Base-by-base conservation (phyloP, 345 rosid species). In the Corchorus olitorius region DNA sequence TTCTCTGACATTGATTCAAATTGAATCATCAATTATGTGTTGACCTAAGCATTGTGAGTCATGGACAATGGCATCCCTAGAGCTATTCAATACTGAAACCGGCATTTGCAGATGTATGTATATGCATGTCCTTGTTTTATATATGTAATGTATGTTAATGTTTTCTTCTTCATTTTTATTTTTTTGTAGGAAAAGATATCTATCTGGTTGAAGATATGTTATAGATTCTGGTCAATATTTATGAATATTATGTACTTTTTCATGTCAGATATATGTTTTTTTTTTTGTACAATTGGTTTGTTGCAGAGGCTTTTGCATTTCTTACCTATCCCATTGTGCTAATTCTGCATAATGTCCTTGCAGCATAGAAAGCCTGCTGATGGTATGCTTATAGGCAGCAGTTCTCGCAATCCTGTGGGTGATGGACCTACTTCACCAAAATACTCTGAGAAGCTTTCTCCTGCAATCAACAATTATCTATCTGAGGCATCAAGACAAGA, bases 401-500 rank as follows among this genome's bases (percentile, higher is more conserved):
- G 92, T 84, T 89, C 99, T 77, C 97, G 94, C 55, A 92, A 97
- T 78, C 93, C 97, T 62, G 88, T 86, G 74, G 89, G 84, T 52
- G 98, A 93, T 72, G 98, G 89, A 75, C 88, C 93, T 83, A 82
- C 91, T 78, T 96, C 98, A 45, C 99, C 99, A 14, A 96, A 96
- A 85, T 96, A 96, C 84, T 92, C 99, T 10, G 99, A 96, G 80
- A 88, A 91, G 84, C 99, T 96, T 75, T 93, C 99, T 86, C 99
- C 99, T 82, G 93, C 97, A 67, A 87, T 96, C 80, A 93, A 93
- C 76, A 91, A 86, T 74, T 93, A 95, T 81, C 88, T 95, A 66
- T 95, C 99, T 67, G 99, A 95, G 87, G 99, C 99, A 70, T 92
- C 99, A 70, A 88, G 99, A 63, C 99, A 95, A 82, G 99, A 95